phyloP scores from a whole-genome alignment of 208 protist genomes.

The Trypanosoma scelopori region DNA sequence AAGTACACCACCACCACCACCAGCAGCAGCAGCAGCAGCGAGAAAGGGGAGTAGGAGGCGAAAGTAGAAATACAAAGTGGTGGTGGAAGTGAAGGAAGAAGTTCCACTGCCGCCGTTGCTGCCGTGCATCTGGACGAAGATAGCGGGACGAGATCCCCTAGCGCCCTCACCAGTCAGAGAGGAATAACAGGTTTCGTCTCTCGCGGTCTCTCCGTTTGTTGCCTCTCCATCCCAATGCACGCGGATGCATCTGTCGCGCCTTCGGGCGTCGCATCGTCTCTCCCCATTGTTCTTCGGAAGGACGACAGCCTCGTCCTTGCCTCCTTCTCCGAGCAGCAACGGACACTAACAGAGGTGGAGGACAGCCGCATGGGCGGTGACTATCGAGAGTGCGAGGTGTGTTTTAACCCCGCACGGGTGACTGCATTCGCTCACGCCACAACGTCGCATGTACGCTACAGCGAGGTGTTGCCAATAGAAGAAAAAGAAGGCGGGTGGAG shows the following conservation, averaged over 20 bases:
- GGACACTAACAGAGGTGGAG: slow-evolving; percentile 48
- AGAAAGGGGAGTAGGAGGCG: background rate
- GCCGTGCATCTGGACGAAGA: too few species aligned
- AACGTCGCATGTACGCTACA: slow-evolving; percentile 69
- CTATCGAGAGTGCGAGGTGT: slow-evolving; percentile 82
- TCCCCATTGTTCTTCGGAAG: slow-evolving; percentile 79
- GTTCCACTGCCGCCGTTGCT: too few species aligned
- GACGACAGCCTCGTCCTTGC: slow-evolving; percentile 65
- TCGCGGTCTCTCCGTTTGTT: background rate
- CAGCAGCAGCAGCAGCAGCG: background rate
- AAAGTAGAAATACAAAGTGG: background rate
- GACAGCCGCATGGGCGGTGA: slow-evolving; percentile 51
- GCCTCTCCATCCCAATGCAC: background rate
- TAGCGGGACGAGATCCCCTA: too few species aligned
- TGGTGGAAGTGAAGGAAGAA: too few species aligned
- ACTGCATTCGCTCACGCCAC: slow-evolving; percentile 77
- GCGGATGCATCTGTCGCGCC: background rate
- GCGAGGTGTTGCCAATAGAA: slow-evolving; percentile 37
- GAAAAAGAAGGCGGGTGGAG: slow-evolving; percentile 21
- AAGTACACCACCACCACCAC: too few species aligned
- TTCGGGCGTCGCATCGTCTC: slow-evolving; percentile 7
- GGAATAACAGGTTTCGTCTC: background rate
- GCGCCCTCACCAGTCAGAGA: too few species aligned
- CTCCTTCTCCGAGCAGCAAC: slow-evolving; percentile 61
- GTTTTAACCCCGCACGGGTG: slow-evolving; percentile 54